phyloP scores from a whole-genome alignment of 176 grass and related monocot species.

The Oryza coarctata region DNA sequence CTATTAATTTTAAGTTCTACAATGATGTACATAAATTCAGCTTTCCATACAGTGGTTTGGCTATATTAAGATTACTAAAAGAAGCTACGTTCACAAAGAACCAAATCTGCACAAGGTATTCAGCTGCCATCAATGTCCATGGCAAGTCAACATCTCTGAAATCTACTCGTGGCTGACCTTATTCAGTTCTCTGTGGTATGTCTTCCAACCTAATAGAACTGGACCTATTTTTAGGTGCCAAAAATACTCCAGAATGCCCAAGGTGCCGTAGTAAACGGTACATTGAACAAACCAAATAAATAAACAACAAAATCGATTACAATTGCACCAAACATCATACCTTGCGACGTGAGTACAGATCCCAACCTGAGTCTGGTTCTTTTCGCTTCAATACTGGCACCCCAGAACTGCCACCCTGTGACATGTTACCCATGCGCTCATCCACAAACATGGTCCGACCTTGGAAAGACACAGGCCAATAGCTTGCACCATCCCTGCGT shows the following conservation, averaged over 20 bases:
- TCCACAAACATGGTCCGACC: conserved; percentile 48
- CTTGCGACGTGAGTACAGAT: conserved; percentile 39
- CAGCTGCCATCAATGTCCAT: conserved; percentile 39
- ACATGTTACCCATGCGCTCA: conserved; percentile 40
- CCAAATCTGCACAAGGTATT: conserved; percentile 45
- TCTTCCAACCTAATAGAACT: conserved; percentile 46
- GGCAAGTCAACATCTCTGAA: conserved; percentile 39
- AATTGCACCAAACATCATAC: conserved; percentile 28
- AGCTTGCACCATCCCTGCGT: conserved; percentile 39
- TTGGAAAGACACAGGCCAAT: conserved; percentile 44
- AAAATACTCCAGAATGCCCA: conserved; percentile 43
- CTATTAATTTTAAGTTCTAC: conserved; percentile 37
- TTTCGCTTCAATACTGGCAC: conserved; percentile 47
- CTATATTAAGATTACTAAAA: conserved; percentile 42
- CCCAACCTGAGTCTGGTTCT: conserved; percentile 69
- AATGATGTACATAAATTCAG: conserved; percentile 47
- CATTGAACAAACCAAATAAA: conserved; percentile 23
- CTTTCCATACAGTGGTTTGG: conserved; percentile 7
- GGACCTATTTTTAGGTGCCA: conserved; percentile 44
- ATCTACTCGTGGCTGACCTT: conserved; percentile 42
- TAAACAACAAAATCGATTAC: conserved; percentile 34
- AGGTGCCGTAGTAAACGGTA: conserved; percentile 17
- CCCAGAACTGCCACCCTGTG: conserved; percentile 45
- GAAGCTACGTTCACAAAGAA: conserved; percentile 42
- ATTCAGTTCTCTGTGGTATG: conserved; percentile 39